A percentile compares a stretch with the other conserved stretches of the same genome.
Evolutionary conservation across 495 filamentous ascomycete genomes (phyloP).

Genomic region (Pseudotulostoma volvatum): DNA sequence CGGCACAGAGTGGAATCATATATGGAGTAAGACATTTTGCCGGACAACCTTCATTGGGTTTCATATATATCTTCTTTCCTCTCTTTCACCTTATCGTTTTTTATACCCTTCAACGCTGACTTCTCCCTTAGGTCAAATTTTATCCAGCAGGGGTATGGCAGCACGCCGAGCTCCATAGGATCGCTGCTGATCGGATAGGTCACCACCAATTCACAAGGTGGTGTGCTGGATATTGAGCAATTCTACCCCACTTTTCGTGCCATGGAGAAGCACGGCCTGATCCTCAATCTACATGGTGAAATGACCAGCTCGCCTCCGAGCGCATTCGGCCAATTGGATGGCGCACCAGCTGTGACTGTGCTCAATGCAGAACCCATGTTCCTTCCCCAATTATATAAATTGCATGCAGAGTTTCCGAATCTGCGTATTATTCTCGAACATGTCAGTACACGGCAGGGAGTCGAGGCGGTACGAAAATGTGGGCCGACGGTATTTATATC

Average conservation of each 20-base stretch:
- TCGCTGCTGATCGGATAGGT: conserved; percentile 13
- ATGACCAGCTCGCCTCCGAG: conserved; percentile 28
- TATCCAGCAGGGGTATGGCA: conserved; percentile 39
- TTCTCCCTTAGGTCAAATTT: conserved; percentile 25
- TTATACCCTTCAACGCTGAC: too few species aligned
- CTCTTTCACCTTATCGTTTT: too few species aligned
- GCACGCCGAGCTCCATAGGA: not conserved
- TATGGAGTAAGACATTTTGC: conserved; percentile 12
- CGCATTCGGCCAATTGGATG: conserved; percentile 3
- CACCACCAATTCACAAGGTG: conserved; percentile 74
- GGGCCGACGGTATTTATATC: conserved; percentile 55
- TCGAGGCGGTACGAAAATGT: conserved; percentile 59
- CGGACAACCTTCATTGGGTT: not conserved
- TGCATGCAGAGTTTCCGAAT: conserved; percentile 62
- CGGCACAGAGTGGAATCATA: conserved; percentile 36
- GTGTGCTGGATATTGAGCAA: conserved; percentile 53
- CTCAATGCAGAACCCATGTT: conserved; percentile 70
- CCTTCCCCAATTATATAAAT: conserved; percentile 53
- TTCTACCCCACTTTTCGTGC: conserved; percentile 68
- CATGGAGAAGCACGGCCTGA: conserved; percentile 52
- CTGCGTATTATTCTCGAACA: conserved; percentile 66
- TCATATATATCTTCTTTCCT: not conserved
- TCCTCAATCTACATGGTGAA: conserved; percentile 51
- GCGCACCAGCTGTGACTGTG: conserved; percentile 36
- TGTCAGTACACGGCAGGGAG: conserved; percentile 68